These are phyloP conservation scores for Pascua sp. DNA, from an alignment of 1,284 basidiomycete species.

Conservation along the genomic window DNA sequence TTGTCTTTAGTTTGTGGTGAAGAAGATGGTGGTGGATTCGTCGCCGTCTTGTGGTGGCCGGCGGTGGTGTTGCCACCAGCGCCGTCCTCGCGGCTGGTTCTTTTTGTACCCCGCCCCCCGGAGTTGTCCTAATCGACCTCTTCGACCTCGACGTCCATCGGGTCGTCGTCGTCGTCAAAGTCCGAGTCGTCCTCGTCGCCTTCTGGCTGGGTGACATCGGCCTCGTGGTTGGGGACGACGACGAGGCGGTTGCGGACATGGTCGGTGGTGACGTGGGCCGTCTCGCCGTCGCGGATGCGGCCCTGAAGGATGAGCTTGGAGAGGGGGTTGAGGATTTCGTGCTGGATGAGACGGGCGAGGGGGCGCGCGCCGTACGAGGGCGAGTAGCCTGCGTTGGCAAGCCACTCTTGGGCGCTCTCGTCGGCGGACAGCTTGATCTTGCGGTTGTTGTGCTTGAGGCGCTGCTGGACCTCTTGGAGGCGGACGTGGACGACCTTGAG, in stretches of 20 bases:
- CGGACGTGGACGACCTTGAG: conserved; percentile 55
- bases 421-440: conserved; percentile 79
- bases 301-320: conserved; percentile 83
- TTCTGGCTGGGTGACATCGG: conserved; percentile 40
- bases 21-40: no score
- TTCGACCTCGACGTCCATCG: conserved; percentile 48
- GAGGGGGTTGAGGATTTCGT: conserved; percentile 87
- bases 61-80: background rate
- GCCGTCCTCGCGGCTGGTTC: background rate
- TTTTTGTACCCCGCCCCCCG: conserved; percentile 25
- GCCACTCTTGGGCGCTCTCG: conserved; percentile 72
- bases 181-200: conserved; percentile 37
- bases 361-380: conserved; percentile 84
- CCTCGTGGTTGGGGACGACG: conserved; percentile 77
- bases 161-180: conserved; percentile 34
- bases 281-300: conserved; percentile 76
- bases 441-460: conserved; percentile 65
- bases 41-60: background rate
- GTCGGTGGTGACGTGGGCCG: conserved; percentile 73
- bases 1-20: no score
- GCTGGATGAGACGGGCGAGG: conserved; percentile 86
- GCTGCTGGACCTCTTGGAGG: conserved; percentile 60
- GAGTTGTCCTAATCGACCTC: conserved; percentile 45
- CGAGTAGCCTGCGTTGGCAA: conserved; percentile 80
- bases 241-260: conserved; percentile 74